Percentiles rank a stretch among this genome's conserved stretches.
Evolutionary conservation across 2,329 filamentous ascomycete species (phyloP).

Genomic region (Cadophora gregata): DNA sequence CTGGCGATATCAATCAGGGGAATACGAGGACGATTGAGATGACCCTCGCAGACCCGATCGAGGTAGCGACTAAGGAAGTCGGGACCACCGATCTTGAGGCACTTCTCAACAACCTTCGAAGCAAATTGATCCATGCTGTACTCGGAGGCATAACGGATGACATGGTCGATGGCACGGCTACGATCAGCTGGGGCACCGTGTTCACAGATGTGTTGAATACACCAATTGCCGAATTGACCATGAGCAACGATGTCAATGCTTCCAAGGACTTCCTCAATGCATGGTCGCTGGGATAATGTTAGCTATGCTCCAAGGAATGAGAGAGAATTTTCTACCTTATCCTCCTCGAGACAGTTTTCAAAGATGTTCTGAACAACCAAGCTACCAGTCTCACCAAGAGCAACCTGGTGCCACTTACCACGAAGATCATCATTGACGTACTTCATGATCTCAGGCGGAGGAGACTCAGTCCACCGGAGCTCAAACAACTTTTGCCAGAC

Average conservation of each 20-base stretch:
- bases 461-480: slow-evolving; percentile 91
- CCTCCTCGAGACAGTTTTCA: slow-evolving; percentile 97
- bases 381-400: slow-evolving; percentile 94
- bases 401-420: slow-evolving; percentile 99
- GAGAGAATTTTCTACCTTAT: slow-evolving; percentile 71
- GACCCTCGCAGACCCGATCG: slow-evolving; percentile 90
- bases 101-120: slow-evolving; percentile 99
- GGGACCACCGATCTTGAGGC: slow-evolving; percentile 89
- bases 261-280: slow-evolving; percentile 92
- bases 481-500: slow-evolving; percentile 99
- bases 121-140: slow-evolving; percentile 99
- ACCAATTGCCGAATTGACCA: slow-evolving; percentile 99
- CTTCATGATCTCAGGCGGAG: slow-evolving; percentile 98
- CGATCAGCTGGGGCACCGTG: slow-evolving; percentile 91
- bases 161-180: slow-evolving; percentile 91
- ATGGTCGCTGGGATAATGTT: slow-evolving; percentile 73
- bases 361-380: slow-evolving; percentile 99
- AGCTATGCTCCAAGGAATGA: slow-evolving; percentile 25
- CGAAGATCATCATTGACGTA: slow-evolving; percentile 94
- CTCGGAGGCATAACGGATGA: slow-evolving; percentile 89
- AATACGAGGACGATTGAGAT: slow-evolving; percentile 89
- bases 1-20: slow-evolving; percentile 97
- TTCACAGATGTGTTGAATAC: slow-evolving; percentile 98
- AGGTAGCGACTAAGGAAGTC: slow-evolving; percentile 95
- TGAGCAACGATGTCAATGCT: slow-evolving; percentile 97